These are phyloP conservation scores for Pholiota adiposa DNA, from an alignment of 1,284 basidiomycete species.

Conservation along the genomic window DNA sequence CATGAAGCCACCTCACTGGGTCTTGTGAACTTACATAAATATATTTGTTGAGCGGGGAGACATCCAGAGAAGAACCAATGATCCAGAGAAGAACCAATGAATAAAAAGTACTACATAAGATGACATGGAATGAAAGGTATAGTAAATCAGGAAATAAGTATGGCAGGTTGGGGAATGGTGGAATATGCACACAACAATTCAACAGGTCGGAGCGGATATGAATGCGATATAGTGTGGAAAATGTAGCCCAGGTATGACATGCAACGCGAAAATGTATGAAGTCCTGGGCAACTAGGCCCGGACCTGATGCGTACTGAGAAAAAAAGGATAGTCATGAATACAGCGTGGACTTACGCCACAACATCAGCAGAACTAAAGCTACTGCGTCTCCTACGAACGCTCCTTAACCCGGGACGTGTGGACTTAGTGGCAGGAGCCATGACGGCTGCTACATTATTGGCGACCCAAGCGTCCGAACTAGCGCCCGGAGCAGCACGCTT, in stretches of 20 bases:
- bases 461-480: slow-evolving; percentile 70
- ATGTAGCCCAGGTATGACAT: background rate
- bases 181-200: slow-evolving; percentile 27
- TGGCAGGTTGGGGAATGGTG: slow-evolving; percentile 36
- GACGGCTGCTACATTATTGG: slow-evolving; percentile 66
- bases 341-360: slow-evolving; percentile 53
- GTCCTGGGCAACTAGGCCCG: background rate
- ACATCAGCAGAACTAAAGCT: slow-evolving; percentile 85
- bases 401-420: slow-evolving; percentile 70
- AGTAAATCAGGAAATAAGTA: slow-evolving; percentile 14
- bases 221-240: background rate
- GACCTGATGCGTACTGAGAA: background rate
- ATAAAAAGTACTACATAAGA: slow-evolving; percentile 16
- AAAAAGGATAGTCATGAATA: slow-evolving; percentile 9
- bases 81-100: background rate
- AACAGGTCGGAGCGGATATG: slow-evolving; percentile 15
- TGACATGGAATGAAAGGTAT: slow-evolving; percentile 19
- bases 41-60: too few species aligned
- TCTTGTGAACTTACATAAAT: too few species aligned
- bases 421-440: slow-evolving; percentile 70
- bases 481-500: slow-evolving; percentile 35
- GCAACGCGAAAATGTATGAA: background rate
- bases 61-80: too few species aligned
- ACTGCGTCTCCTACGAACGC: slow-evolving; percentile 72
- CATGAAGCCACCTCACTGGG: too few species aligned